These are phyloP conservation scores for Erysimum cheiri DNA, from an alignment of 441 rosid species.

Conservation along the genomic window DNA sequence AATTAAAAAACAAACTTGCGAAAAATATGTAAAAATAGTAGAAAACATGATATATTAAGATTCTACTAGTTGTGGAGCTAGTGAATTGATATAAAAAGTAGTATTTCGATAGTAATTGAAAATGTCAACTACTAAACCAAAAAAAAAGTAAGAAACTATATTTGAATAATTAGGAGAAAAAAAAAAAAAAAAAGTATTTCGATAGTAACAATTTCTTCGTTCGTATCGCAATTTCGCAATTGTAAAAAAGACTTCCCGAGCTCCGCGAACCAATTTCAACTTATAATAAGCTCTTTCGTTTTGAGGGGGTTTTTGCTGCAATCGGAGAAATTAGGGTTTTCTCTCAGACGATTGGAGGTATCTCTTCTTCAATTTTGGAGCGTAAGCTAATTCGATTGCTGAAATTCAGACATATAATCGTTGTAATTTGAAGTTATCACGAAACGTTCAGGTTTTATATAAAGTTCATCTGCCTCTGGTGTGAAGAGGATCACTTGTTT, in stretches of 20 bases:
- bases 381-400: not conserved
- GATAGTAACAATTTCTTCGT: too few species aligned
- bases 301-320: not conserved
- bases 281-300: conserved; percentile 10
- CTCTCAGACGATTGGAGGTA: conserved; percentile 34
- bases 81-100: not conserved
- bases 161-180: not conserved
- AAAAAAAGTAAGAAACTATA: not conserved
- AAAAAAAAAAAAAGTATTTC: too few species aligned
- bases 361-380: conserved; percentile 22
- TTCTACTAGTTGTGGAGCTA: not conserved
- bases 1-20: not conserved
- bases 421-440: conserved; percentile 4
- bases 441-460: conserved; percentile 25
- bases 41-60: not conserved
- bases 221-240: conserved; percentile 1
- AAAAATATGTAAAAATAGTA: not conserved
- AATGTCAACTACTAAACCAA: not conserved
- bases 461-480: conserved; percentile 2
- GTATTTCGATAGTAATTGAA: not conserved
- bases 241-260: conserved; percentile 29
- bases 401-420: not conserved
- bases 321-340: conserved; percentile 36
- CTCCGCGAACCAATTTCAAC: conserved; percentile 21
- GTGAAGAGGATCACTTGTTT: conserved; percentile 32